Evolutionary conservation across 257 asterid species (phyloP).

Genomic region (Nicotiana otophora): DNA sequence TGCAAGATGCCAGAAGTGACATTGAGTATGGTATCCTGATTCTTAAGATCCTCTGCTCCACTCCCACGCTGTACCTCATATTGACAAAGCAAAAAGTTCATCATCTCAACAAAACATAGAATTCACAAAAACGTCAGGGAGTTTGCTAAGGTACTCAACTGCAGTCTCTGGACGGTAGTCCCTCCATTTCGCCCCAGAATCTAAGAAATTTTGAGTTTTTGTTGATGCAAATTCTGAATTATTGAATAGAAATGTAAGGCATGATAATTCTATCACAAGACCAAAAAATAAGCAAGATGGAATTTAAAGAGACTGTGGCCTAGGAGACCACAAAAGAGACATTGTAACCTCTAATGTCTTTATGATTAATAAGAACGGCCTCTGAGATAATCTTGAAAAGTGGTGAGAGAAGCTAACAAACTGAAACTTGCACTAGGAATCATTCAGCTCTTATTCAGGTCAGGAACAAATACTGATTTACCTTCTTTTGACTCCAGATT

Average conservation of each 20-base stretch:
- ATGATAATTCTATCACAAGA: neutral
- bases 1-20: slow-evolving; percentile 60
- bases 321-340: neutral
- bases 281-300: neutral
- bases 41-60: slow-evolving; percentile 18
- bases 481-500: slow-evolving; percentile 31
- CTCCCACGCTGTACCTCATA: slow-evolving; percentile 35
- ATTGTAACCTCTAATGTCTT: neutral
- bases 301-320: neutral
- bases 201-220: slow-evolving; percentile 31
- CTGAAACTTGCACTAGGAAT: neutral
- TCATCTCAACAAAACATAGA: slow-evolving; percentile 11
- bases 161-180: slow-evolving; percentile 25
- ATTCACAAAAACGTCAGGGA: slow-evolving; percentile 18
- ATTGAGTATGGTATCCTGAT: slow-evolving; percentile 58
- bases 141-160: slow-evolving; percentile 36
- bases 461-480: slow-evolving; percentile 17
- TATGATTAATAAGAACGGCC: neutral
- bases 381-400: neutral
- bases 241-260: neutral
- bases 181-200: slow-evolving; percentile 51
- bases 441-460: neutral
- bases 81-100: slow-evolving; percentile 17
- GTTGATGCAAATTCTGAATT: slow-evolving; percentile 39
- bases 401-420: neutral